Evolutionary conservation across 495 filamentous ascomycete genomes (phyloP).

Genomic region (Penicillium simplicissimum): DNA sequence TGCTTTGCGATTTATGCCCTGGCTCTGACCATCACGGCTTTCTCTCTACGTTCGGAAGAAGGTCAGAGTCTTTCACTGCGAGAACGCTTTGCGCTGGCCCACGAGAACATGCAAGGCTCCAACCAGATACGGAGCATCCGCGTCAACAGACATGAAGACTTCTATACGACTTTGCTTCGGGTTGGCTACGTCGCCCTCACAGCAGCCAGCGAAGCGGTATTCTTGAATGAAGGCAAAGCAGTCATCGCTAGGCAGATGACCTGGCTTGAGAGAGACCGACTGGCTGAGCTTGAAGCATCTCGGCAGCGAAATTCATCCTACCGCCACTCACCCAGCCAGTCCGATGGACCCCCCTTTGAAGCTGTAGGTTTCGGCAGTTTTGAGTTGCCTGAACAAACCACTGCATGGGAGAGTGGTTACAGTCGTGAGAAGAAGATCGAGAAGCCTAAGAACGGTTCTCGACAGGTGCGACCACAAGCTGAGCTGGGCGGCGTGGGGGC

Average conservation of each 20-base stretch:
- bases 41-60: slow-evolving; percentile 59
- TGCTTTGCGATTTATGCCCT: slow-evolving; percentile 75
- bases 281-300: slow-evolving; percentile 58
- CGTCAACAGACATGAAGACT: slow-evolving; percentile 84
- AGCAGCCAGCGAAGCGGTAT: slow-evolving; percentile 92
- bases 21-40: slow-evolving; percentile 72
- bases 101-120: slow-evolving; percentile 89
- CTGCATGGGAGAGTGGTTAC: slow-evolving; percentile 63
- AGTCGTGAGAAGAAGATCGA: slow-evolving; percentile 60
- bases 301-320: slow-evolving; percentile 27
- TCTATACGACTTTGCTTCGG: slow-evolving; percentile 86
- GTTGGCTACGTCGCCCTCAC: slow-evolving; percentile 84
- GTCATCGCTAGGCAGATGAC: slow-evolving; percentile 77
- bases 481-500: slow-evolving; percentile 71
- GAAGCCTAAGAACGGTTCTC: slow-evolving; percentile 48
- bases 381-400: slow-evolving; percentile 32
- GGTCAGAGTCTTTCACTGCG: slow-evolving; percentile 41
- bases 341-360: slow-evolving; percentile 34
- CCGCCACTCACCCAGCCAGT: slow-evolving; percentile 30
- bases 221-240: slow-evolving; percentile 82
- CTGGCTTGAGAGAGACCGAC: slow-evolving; percentile 86
- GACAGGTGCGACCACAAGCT: slow-evolving; percentile 41
- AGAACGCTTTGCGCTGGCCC: slow-evolving; percentile 63
- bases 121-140: slow-evolving; percentile 76
- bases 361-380: slow-evolving; percentile 34